Base-by-base conservation (phyloP, 805 yeast genomes). In the Starmera pachycereana region DNA sequence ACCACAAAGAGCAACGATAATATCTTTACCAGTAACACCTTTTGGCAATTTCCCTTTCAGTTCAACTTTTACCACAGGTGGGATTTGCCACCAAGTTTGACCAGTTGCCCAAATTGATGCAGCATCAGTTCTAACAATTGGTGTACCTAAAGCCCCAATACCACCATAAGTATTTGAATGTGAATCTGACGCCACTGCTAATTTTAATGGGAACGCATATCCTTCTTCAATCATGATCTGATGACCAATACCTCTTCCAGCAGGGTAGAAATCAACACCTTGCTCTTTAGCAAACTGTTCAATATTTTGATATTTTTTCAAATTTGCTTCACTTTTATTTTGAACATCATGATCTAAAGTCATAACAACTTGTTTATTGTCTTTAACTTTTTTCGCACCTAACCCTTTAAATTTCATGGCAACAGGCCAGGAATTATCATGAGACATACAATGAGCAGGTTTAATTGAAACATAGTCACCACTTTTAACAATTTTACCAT, bases 91-190 rank as follows among this genome's bases (percentile, higher is more conserved):
- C 99, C 99, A 92, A 4, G 98, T 92, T 65, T 88, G 95, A 33
- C 97, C 97, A 0, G 99, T 92, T 11, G 99, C 97, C 99, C 99
- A 92, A 49, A 92, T 90, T 9, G 97, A 78, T 4, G 99, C 99
- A 18, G 97, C 98, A 63, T 92, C 99, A 0, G 99, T 92, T 63
- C 99, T 76, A 41, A 92, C 99, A 40, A 92, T 83, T 9, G 99
- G 97, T 3, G 98, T 94, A 39, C 99, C 99, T 42, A 92, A 67
- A 18, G 95, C 70, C 14, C 97, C 97, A 37, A 92, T 70, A 56
- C 99, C 99, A 50, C 99, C 98, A 57, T 92, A 92, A 31, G 96
- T 92, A 61, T 92, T 92, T 10, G 97, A 88, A 61, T 92, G 99
- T 6, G 97, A 89, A 61, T 92, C 99, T 0, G 96, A 86, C 4